These are phyloP conservation scores for Phaffia rhodozyma DNA, from an alignment of 1,284 basidiomycete species.

Conservation along the genomic window DNA sequence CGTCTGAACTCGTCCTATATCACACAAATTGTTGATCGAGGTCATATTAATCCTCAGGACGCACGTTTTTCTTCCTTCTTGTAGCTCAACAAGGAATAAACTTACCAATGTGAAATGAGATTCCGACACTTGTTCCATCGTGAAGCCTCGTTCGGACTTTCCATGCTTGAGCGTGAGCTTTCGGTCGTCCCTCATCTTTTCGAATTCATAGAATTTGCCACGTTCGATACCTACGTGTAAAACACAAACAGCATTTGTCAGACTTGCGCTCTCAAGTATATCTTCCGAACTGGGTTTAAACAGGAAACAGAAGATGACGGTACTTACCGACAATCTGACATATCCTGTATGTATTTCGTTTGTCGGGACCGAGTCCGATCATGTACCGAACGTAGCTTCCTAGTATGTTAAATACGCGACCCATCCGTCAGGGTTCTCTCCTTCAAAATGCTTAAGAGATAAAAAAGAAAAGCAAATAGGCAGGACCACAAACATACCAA, in stretches of 20 bases:
- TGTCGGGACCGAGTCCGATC: constrained; percentile 45
- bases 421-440: neutral
- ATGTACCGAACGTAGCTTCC: constrained; percentile 70
- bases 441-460: constrained; percentile 4
- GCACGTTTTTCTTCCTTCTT: too few species aligned
- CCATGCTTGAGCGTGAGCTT: constrained; percentile 13
- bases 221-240: neutral
- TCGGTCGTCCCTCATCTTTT: constrained; percentile 4
- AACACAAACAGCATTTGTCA: neutral
- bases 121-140: constrained; percentile 14
- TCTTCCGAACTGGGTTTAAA: neutral
- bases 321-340: constrained; percentile 64
- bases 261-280: neutral
- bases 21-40: neutral
- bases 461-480: constrained; percentile 24
- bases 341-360: constrained; percentile 60
- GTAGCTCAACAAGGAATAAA: neutral
- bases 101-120: constrained; percentile 3
- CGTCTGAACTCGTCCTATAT: constrained; percentile 1
- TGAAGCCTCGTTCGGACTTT: neutral
- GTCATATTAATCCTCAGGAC: too few species aligned
- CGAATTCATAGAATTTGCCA: constrained; percentile 11
- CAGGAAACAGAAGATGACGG: neutral
- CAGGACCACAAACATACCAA: constrained; percentile 42
- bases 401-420: constrained; percentile 27